Evolutionary conservation across 139 green algal genomes (phyloP), one percentile per base, ranked within the genome.

Genomic region (Zygnema circumcarinatum): DNA sequence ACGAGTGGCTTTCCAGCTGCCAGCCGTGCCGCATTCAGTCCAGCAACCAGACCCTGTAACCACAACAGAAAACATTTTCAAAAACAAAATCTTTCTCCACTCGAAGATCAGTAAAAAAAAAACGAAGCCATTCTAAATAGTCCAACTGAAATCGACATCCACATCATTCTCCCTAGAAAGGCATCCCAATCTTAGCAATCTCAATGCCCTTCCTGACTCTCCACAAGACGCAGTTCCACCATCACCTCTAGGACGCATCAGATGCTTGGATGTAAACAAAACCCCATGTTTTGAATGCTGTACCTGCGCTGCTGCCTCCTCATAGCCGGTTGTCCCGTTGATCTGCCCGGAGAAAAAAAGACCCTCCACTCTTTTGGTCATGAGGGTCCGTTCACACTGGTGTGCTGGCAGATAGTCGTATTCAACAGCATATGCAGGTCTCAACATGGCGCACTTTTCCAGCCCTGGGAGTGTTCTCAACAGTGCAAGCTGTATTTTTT

Each of bases 341-440:
- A 99, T 94, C 94, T 99, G 97, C 1, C 97, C 97, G 20, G 90
- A 94, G 89, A 99, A 97, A 93, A 98, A 99, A 0, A 99, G 95
- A 22, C 97, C 96, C 29, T 68, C 2, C 11, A 93, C 33, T 29
- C 83, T 88, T 92, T 98, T 98, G 33, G 96, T 98, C 93, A 98
- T 95, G 47, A 99, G 93, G 38, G 94, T 95, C 62, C 91, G 79
- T 72, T 93, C 39, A 90, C 96, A 98, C 93, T 99, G 96, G 90
- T 97, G 88, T 0, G 96, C 96, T 0, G 97, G 96, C 53, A 99
- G 88, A 95, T 98, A 99, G 93, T 99, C 97, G 88, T 99, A 99
- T 91, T 99, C 97, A 54, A 99, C 97, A 2, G 96, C 96, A 79
- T 99, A 99, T 0, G 96, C 97, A 0, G 97, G 95, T 32, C 96